phyloP scores from a whole-genome alignment of 768 basidiomycete genomes.

The Kwoniella europaea region DNA sequence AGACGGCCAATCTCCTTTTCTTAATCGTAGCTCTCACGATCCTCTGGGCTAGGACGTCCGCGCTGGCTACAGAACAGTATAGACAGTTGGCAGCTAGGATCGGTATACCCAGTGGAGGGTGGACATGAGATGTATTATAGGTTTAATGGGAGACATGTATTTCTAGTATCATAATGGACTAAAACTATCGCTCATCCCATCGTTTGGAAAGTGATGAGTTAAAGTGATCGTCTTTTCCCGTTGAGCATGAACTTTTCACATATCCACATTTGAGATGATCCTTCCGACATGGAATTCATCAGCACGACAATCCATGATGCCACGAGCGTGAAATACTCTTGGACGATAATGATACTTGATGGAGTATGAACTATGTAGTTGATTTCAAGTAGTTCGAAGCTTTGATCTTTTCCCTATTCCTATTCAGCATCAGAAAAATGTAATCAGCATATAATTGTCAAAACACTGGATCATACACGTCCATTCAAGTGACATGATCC shows the following conservation, averaged over 20 bases:
- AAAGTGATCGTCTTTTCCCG: too few species aligned
- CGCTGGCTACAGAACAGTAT: slow-evolving; percentile 74
- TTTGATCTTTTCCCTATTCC: slow-evolving; percentile 69
- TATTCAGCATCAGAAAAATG: slow-evolving; percentile 9
- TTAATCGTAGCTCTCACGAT: slow-evolving; percentile 69
- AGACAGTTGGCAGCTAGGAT: slow-evolving; percentile 84
- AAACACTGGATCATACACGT: too few species aligned
- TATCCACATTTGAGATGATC: too few species aligned
- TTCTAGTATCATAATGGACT: neutral
- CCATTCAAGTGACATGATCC: too few species aligned
- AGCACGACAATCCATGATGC: too few species aligned
- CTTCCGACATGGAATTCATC: too few species aligned
- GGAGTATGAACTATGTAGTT: slow-evolving; percentile 23
- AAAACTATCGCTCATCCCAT: too few species aligned
- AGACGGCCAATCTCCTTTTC: slow-evolving; percentile 70
- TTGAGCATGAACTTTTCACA: too few species aligned
- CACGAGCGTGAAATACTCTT: neutral
- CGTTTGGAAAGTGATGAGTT: too few species aligned
- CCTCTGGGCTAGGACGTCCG: slow-evolving; percentile 71
- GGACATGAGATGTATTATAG: slow-evolving; percentile 4
- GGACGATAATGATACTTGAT: slow-evolving; percentile 4
- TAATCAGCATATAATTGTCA: slow-evolving; percentile 12
- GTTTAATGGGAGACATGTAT: slow-evolving; percentile 1
- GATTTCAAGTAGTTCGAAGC: slow-evolving; percentile 85
- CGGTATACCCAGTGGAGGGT: slow-evolving; percentile 62